A percentile compares a stretch with the other conserved stretches of the same genome.
phyloP scores from a whole-genome alignment of 306 rosid species.

The Macrotyloma uniflorum region DNA sequence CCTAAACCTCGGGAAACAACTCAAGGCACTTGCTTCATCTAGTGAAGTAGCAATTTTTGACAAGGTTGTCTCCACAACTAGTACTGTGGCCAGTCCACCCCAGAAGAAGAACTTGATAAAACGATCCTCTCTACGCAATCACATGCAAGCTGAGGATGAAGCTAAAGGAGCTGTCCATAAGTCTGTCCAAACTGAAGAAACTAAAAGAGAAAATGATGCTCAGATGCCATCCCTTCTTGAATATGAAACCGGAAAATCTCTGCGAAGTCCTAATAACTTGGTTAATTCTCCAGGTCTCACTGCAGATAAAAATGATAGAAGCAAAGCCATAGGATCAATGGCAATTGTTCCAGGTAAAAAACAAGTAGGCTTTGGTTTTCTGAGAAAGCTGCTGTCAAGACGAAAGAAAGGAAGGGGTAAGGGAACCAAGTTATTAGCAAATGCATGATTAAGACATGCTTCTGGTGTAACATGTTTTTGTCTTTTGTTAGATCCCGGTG shows the following conservation, averaged over 20 bases:
- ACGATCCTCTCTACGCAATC: constrained; percentile 61
- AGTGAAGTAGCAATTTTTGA: constrained; percentile 54
- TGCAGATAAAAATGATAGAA: constrained; percentile 41
- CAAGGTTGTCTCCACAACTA: constrained; percentile 48
- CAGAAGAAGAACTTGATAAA: constrained; percentile 52
- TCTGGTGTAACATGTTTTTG: constrained; percentile 1
- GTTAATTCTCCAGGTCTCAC: constrained; percentile 24
- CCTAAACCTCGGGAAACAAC: constrained; percentile 70
- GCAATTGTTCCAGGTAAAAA: constrained; percentile 59
- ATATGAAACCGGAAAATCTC: constrained; percentile 35
- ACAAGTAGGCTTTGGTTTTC: constrained; percentile 61
- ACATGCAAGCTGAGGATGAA: constrained; percentile 70
- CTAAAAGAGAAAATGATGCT: constrained; percentile 30
- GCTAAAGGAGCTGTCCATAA: constrained; percentile 28
- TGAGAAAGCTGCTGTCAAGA: constrained; percentile 61
- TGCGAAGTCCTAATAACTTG: constrained; percentile 28
- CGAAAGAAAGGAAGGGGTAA: constrained; percentile 56
- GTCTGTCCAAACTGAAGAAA: constrained; percentile 40
- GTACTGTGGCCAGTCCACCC: constrained; percentile 35
- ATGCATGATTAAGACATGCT: constrained; percentile 37
- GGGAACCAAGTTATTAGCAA: constrained; percentile 39
- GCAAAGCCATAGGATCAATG: constrained; percentile 38
- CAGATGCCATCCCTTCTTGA: constrained; percentile 40
- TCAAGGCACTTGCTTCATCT: constrained; percentile 75
- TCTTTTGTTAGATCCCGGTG: constrained; percentile 11